Conservation (phyloP, 805 yeast species). For the Wickerhamiella lipophila region DNA sequence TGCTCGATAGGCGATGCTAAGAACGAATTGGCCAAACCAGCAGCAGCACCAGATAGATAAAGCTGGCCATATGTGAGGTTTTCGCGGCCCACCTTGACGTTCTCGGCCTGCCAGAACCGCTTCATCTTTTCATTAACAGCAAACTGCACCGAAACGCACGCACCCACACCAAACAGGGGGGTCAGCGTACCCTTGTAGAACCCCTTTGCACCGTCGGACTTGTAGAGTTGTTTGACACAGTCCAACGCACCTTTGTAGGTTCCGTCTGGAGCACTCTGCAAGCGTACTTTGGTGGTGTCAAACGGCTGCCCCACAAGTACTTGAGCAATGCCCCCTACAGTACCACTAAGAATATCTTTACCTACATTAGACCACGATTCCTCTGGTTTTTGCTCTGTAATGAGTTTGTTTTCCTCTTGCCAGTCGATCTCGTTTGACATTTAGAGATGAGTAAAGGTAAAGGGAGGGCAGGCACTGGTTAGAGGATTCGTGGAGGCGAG, state of each 20-base stretch:
- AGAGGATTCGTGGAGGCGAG: too few relatives aligned
- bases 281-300: conserved; percentile 85
- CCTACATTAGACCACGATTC: conserved; percentile 34
- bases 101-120: conserved; percentile 44
- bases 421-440: conserved; percentile 1
- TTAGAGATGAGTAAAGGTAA: not conserved
- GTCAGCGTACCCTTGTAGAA: conserved; percentile 91
- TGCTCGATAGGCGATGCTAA: conserved; percentile 92
- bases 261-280: conserved; percentile 78
- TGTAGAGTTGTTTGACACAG: conserved; percentile 56
- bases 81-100: conserved; percentile 28
- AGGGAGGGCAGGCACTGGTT: too few relatives aligned
- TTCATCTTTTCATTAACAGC: conserved; percentile 93
- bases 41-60: conserved; percentile 76
- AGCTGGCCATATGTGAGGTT: conserved; percentile 42
- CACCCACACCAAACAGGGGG: conserved; percentile 91
- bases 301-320: conserved; percentile 94
- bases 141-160: conserved; percentile 92
- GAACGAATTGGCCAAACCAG: conserved; percentile 82
- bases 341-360: conserved; percentile 81
- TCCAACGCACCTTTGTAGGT: conserved; percentile 60
- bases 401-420: conserved; percentile 1
- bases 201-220: conserved; percentile 72
- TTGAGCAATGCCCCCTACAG: conserved; percentile 91
- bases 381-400: conserved; percentile 1